Conservation (phyloP, 805 yeast species). For the Debaryomyces maramus region DNA sequence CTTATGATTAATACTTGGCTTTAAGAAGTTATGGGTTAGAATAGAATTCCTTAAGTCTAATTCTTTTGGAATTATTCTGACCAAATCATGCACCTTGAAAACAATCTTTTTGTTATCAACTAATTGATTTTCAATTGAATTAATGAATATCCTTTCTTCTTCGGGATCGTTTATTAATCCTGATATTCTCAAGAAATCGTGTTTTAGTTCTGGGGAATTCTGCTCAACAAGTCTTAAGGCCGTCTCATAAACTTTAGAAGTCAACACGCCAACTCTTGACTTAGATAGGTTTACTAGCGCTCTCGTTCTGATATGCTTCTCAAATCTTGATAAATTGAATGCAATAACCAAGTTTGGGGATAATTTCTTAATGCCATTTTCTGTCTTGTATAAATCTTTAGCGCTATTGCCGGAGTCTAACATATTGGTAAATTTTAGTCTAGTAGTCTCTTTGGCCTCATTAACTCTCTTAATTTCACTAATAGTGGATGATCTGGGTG, state of each 20-base stretch:
- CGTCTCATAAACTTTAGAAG: constrained; percentile 62
- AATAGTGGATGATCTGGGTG: constrained; percentile 37
- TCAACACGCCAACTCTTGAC: constrained; percentile 66
- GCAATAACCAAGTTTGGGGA: constrained; percentile 53
- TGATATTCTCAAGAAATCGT: constrained; percentile 43
- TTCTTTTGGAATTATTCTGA: constrained; percentile 36
- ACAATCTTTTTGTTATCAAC: constrained; percentile 37
- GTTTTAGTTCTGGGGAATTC: constrained; percentile 43
- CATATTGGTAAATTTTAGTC: constrained; percentile 32
- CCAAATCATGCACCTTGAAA: constrained; percentile 34
- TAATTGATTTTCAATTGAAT: constrained; percentile 31
- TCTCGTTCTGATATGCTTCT: constrained; percentile 62
- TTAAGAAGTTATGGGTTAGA: constrained; percentile 40
- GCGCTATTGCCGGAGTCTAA: constrained; percentile 30
- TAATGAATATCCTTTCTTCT: constrained; percentile 26
- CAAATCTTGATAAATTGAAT: constrained; percentile 64
- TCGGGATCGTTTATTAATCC: constrained; percentile 56
- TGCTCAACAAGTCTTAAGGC: constrained; percentile 61
- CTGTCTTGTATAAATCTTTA: constrained; percentile 24
- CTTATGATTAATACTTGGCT: constrained; percentile 24
- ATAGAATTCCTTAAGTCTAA: constrained; percentile 49
- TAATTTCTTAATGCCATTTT: constrained; percentile 43
- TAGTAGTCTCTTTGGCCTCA: constrained; percentile 62
- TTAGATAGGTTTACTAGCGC: constrained; percentile 63
- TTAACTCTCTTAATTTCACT: constrained; percentile 44